Conservation (phyloP, 768 basidiomycete genomes). For the Tylopilus plumbeoviolaceoides region DNA sequence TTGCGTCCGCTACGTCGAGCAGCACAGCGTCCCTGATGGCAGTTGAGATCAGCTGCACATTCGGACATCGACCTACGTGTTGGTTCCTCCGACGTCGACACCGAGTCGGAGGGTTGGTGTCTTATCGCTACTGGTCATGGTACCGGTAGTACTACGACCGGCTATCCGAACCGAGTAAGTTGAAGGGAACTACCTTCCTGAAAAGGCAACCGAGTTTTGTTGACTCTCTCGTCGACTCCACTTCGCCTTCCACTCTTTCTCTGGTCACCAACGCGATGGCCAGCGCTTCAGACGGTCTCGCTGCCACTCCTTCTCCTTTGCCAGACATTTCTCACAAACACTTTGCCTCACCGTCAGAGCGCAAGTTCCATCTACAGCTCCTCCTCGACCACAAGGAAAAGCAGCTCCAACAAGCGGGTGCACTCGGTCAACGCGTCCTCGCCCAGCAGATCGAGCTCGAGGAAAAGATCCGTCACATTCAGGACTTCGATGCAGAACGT, state of each 20-base stretch:
- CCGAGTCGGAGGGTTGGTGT: constrained; percentile 20
- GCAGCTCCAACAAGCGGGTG: constrained; percentile 88
- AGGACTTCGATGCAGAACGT: constrained; percentile 64
- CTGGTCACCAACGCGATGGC: constrained; percentile 30
- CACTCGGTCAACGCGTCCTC: constrained; percentile 90
- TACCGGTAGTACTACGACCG: no score
- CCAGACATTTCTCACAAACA: constrained; percentile 40
- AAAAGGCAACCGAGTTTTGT: not conserved
- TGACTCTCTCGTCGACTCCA: no score
- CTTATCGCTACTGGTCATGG: no score
- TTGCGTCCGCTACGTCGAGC: constrained; percentile 13
- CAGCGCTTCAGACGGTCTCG: constrained; percentile 36
- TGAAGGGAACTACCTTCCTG: constrained; percentile 9
- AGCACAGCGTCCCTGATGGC: constrained; percentile 31
- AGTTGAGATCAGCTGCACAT: not conserved
- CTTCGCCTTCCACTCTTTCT: no score
- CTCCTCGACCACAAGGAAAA: constrained; percentile 89
- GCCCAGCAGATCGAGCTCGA: constrained; percentile 93
- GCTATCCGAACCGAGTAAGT: not conserved
- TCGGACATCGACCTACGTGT: constrained; percentile 23
- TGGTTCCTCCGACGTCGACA: constrained; percentile 35
- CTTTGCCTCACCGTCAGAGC: constrained; percentile 52
- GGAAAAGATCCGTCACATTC: constrained; percentile 77
- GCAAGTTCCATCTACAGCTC: constrained; percentile 57
- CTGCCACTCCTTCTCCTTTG: constrained; percentile 31